Evolutionary conservation across 1,284 basidiomycete species (phyloP).

Genomic region (Meripilus lineatus): DNA sequence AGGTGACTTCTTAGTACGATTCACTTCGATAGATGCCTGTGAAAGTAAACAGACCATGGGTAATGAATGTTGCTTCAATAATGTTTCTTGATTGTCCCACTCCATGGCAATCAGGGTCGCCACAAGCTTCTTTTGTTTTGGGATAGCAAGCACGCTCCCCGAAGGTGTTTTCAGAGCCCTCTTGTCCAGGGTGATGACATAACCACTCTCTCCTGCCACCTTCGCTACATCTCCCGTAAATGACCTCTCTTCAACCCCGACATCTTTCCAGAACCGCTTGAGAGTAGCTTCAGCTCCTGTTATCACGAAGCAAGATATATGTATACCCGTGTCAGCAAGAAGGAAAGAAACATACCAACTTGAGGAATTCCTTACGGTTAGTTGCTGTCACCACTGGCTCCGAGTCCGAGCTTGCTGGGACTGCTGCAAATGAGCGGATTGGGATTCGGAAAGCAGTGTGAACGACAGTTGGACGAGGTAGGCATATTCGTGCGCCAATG

Average conservation of each 20-base stretch:
- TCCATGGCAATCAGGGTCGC: conserved; percentile 90
- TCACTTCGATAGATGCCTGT: background rate
- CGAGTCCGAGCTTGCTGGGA: too few relatives aligned
- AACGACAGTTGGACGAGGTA: too few relatives aligned
- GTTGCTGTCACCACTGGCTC: conserved; percentile 2
- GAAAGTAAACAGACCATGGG: conserved; percentile 66
- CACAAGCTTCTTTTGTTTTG: conserved; percentile 63
- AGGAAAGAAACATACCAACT: conserved; percentile 5
- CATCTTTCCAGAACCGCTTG: conserved; percentile 89
- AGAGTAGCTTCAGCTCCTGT: conserved; percentile 82
- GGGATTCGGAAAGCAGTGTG: too few relatives aligned
- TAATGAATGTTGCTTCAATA: conserved; percentile 87
- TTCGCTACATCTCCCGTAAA: too few relatives aligned
- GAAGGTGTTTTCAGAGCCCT: conserved; percentile 85
- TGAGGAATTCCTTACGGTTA: conserved; percentile 8
- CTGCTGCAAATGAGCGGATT: too few relatives aligned
- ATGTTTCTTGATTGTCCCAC: conserved; percentile 89
- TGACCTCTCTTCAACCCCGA: conserved; percentile 63
- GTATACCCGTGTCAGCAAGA: background rate
- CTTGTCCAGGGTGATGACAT: conserved; percentile 78
- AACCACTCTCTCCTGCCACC: conserved; percentile 52
- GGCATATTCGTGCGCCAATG: too few relatives aligned
- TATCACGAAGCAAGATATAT: background rate
- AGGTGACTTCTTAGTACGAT: conserved; percentile 3
- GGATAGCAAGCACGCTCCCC: conserved; percentile 73